These are phyloP conservation scores for Cornus kousa DNA, from an alignment of 148 eudicot species.

Conservation along the genomic window DNA sequence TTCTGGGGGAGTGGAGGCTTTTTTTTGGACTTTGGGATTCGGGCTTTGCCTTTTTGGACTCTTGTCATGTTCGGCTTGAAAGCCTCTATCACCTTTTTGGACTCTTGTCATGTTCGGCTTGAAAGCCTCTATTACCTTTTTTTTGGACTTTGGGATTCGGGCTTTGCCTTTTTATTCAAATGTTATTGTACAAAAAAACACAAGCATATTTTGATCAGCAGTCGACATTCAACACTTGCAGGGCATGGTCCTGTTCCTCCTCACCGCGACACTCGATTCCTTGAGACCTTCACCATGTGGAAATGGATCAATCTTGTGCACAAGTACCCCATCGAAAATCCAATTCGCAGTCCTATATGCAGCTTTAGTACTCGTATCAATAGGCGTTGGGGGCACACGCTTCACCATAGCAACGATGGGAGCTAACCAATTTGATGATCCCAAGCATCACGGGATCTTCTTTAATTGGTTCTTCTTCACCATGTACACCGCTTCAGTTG, in stretches of 20 bases:
- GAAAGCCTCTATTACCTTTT: no score
- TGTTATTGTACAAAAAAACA: no score
- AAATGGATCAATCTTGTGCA: background rate
- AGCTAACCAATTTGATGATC: slow-evolving; percentile 29
- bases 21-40: no score
- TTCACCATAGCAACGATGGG: slow-evolving; percentile 40
- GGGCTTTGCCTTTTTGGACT: no score
- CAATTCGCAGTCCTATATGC: slow-evolving; percentile 28
- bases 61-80: no score
- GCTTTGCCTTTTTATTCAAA: no score
- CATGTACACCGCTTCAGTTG: slow-evolving; percentile 12
- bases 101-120: no score
- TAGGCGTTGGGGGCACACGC: slow-evolving; percentile 37
- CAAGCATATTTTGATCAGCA: background rate
- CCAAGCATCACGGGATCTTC: slow-evolving; percentile 32
- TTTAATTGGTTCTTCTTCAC: slow-evolving; percentile 38
- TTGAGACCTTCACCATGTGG: background rate
- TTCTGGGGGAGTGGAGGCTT: no score
- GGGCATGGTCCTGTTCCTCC: background rate
- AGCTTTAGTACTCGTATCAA: slow-evolving; percentile 17
- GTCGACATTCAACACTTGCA: background rate
- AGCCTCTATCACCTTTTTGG: no score
- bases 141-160: no score
- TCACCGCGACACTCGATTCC: background rate
- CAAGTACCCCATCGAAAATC: slow-evolving; percentile 13